These are phyloP conservation scores for Ophiostoma piceae DNA, from an alignment of 2,329 filamentous ascomycete species.

Conservation along the genomic window DNA sequence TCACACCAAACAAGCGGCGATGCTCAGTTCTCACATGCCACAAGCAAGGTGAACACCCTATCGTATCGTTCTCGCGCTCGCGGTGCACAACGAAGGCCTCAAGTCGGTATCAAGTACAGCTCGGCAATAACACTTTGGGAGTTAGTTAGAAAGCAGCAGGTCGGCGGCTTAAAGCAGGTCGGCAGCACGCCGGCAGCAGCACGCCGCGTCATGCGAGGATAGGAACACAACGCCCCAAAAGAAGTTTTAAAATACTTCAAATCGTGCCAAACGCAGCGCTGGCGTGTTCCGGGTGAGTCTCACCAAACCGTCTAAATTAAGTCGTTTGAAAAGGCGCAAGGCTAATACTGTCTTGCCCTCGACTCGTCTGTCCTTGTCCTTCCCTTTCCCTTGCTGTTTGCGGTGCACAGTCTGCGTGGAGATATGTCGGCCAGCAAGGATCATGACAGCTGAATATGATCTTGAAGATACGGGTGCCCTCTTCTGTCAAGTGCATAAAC, in stretches of 20 bases:
- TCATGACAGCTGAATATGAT: neutral
- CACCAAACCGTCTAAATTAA: neutral
- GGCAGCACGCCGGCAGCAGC: neutral
- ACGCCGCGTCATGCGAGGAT: neutral
- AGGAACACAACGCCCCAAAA: neutral
- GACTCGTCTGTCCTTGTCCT: neutral
- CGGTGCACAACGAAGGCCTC: neutral
- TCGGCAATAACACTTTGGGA: no score
- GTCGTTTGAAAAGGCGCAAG: constrained; percentile 2
- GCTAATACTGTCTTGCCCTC: neutral
- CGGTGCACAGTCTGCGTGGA: no score
- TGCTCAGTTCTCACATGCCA: neutral
- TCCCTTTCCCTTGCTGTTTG: neutral
- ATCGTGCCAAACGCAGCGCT: neutral
- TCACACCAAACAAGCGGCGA: neutral
- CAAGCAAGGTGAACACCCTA: neutral
- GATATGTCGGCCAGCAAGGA: neutral
- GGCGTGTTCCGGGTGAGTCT: neutral
- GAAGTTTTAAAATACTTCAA: neutral
- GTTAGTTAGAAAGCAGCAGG: no score
- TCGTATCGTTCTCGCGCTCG: constrained; percentile 2
- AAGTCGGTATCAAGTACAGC: neutral
- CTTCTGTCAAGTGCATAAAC: neutral
- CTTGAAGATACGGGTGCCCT: neutral
- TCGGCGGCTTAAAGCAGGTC: neutral